Evolutionary conservation across 345 rosid genomes (phyloP).

Genomic region (Schrenkiella parvula): DNA sequence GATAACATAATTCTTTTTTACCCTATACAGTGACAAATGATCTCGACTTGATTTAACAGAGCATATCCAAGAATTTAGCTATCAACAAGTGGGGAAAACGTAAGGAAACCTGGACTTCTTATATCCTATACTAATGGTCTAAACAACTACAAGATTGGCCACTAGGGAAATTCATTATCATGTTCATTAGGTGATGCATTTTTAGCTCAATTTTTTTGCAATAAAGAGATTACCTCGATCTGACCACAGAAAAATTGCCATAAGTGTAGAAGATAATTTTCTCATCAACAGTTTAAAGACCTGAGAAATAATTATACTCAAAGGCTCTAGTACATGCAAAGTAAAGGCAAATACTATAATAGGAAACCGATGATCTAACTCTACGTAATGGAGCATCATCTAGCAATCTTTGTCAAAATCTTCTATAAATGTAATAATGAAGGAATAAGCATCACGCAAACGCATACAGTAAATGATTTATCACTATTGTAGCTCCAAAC

Average conservation of each 20-base stretch:
- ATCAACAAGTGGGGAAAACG: neutral
- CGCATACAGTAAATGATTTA: too few species aligned
- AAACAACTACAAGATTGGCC: conserved; percentile 1
- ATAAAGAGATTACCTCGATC: neutral
- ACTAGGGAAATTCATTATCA: neutral
- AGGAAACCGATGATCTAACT: neutral
- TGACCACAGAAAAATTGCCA: neutral
- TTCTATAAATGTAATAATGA: too few species aligned
- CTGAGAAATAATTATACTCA: neutral
- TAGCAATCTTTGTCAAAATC: neutral
- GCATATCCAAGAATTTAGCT: neutral
- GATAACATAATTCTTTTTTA: conserved; percentile 37
- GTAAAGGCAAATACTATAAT: neutral
- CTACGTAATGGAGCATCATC: neutral
- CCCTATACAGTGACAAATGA: conserved; percentile 31
- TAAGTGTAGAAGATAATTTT: neutral
- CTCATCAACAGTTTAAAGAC: neutral
- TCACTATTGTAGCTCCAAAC: neutral
- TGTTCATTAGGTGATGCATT: too few species aligned
- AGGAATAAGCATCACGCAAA: too few species aligned
- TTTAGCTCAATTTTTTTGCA: neutral
- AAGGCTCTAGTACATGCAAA: neutral
- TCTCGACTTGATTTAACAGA: neutral
- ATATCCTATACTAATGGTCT: too few species aligned
- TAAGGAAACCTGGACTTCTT: too few species aligned